These are phyloP conservation scores for Cyberlindnera americana DNA, from an alignment of 805 yeast species.

Conservation along the genomic window DNA sequence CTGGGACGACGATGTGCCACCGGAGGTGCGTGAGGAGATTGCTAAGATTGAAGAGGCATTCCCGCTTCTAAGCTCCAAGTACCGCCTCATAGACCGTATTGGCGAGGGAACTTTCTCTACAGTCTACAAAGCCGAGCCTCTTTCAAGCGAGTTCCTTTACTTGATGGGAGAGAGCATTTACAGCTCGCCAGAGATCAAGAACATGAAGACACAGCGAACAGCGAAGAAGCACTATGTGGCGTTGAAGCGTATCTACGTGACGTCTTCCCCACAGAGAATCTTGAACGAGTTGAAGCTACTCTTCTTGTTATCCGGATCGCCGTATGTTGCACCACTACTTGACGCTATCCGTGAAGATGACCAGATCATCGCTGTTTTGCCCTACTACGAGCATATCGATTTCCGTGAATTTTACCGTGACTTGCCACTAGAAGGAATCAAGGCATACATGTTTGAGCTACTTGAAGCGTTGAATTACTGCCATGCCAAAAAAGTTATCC, in stretches of 20 bases:
- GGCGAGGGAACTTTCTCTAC: constrained; percentile 92
- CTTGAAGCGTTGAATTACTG: constrained; percentile 67
- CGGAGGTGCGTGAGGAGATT: constrained; percentile 57
- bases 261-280: constrained; percentile 91
- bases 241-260: constrained; percentile 87
- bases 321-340: constrained; percentile 80
- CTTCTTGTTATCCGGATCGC: constrained; percentile 62
- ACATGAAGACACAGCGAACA: constrained; percentile 25
- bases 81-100: constrained; percentile 38
- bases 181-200: constrained; percentile 30
- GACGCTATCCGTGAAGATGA: constrained; percentile 87
- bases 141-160: constrained; percentile 30
- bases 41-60: constrained; percentile 50
- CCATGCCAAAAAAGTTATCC: constrained; percentile 67
- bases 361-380: constrained; percentile 89
- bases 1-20: constrained; percentile 41
- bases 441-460: constrained; percentile 74
- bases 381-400: constrained; percentile 87
- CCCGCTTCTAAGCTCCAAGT: constrained; percentile 40
- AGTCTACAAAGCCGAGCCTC: constrained; percentile 71
- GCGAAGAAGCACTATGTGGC: constrained; percentile 55
- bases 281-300: constrained; percentile 81
- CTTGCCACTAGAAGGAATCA: constrained; percentile 74
- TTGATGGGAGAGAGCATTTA: constrained; percentile 31
- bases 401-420: constrained; percentile 84